These are phyloP conservation scores for Globisporangium sylvaticum DNA, from an alignment of 352 stramenopile species.

Conservation along the genomic window DNA sequence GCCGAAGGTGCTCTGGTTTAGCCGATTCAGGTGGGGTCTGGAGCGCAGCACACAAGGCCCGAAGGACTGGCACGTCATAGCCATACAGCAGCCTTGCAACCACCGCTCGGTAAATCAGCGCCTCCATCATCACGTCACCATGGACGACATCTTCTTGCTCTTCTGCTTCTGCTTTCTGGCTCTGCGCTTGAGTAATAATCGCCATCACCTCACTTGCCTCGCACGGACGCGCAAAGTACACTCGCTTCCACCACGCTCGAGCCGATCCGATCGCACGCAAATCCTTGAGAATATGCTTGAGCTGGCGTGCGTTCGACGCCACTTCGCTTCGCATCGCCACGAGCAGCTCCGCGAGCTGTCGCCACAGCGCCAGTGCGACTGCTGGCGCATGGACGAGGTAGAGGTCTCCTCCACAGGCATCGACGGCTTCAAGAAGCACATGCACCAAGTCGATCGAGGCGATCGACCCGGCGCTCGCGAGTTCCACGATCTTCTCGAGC, in stretches of 20 bases:
- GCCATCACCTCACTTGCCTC: slow-evolving; percentile 25
- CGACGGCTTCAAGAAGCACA: slow-evolving; percentile 40
- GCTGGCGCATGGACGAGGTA: slow-evolving; percentile 39
- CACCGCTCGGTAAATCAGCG: slow-evolving; percentile 42
- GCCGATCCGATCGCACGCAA: slow-evolving; percentile 3
- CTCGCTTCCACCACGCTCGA: slow-evolving; percentile 57
- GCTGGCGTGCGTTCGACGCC: not conserved
- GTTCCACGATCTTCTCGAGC: slow-evolving; percentile 49
- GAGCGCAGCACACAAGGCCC: slow-evolving; percentile 25
- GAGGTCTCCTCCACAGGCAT: slow-evolving; percentile 52
- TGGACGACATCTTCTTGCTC: not conserved
- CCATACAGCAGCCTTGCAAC: slow-evolving; percentile 41
- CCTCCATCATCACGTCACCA: slow-evolving; percentile 26
- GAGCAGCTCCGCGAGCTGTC: slow-evolving; percentile 46
- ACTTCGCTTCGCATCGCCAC: slow-evolving; percentile 29
- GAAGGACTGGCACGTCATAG: slow-evolving; percentile 19
- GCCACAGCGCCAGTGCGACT: slow-evolving; percentile 39
- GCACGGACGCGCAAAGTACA: slow-evolving; percentile 47
- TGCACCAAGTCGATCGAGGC: slow-evolving; percentile 31
- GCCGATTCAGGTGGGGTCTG: slow-evolving; percentile 14
- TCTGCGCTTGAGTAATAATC: slow-evolving; percentile 13
- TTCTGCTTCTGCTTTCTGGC: not conserved
- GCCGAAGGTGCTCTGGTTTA: slow-evolving; percentile 27
- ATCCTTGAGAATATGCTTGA: not conserved
- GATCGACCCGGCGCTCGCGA: slow-evolving; percentile 36